phyloP scores from a whole-genome alignment of 768 basidiomycete genomes.

The Sporobolomyces phaffii region DNA sequence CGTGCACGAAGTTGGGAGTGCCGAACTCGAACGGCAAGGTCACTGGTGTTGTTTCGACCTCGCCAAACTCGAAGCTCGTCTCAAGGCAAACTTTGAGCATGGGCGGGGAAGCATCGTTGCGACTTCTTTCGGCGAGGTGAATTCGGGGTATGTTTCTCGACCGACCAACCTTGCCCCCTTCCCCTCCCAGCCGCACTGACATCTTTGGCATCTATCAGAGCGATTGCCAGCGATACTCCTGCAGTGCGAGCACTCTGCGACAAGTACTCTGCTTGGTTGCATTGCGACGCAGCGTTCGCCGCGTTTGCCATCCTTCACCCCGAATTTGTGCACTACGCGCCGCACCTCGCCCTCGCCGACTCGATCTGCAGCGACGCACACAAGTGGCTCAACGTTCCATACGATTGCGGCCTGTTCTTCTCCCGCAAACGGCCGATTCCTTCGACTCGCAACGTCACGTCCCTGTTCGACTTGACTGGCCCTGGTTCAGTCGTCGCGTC shows the following conservation, averaged over 20 bases:
- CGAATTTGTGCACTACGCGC: slow-evolving; percentile 42
- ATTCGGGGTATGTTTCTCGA: slow-evolving; percentile 44
- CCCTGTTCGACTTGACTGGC: slow-evolving; percentile 46
- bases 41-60: slow-evolving; percentile 44
- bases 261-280: slow-evolving; percentile 49
- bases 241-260: slow-evolving; percentile 47
- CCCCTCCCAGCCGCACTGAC: not conserved
- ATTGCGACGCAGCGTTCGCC: slow-evolving; percentile 52
- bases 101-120: slow-evolving; percentile 43
- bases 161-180: not conserved
- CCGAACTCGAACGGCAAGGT: slow-evolving; percentile 26
- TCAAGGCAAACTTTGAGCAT: slow-evolving; percentile 41
- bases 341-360: slow-evolving; percentile 48
- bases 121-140: slow-evolving; percentile 50
- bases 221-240: slow-evolving; percentile 45
- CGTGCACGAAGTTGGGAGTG: slow-evolving; percentile 44
- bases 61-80: slow-evolving; percentile 41
- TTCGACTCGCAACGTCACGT: not conserved
- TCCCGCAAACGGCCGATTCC: slow-evolving; percentile 37
- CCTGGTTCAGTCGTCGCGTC: slow-evolving; percentile 45
- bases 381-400: slow-evolving; percentile 50
- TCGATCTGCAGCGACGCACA: slow-evolving; percentile 49
- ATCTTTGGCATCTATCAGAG: too few species aligned
- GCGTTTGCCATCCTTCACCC: slow-evolving; percentile 49
- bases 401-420: slow-evolving; percentile 50